Percentiles rank a stretch among this genome's conserved stretches.
These are phyloP conservation scores for Aeschynomene evenia DNA, from an alignment of 306 rosid genomes.

Conservation along the genomic window DNA sequence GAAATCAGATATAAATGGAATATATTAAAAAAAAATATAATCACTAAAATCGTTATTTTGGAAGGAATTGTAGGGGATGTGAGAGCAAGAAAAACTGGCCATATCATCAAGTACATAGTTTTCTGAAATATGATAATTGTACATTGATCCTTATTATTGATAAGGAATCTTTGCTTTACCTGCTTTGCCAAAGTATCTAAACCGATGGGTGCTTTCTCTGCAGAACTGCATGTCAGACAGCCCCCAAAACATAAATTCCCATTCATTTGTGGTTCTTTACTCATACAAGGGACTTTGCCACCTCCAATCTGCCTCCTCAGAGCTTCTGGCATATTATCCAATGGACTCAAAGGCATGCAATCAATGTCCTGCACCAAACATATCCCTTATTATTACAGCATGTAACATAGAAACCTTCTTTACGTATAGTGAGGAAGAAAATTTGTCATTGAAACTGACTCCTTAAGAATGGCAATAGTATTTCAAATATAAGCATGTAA, in stretches of 20 bases:
- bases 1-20: neutral
- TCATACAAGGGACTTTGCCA: slow-evolving; percentile 42
- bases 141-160: neutral
- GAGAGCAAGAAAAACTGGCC: slow-evolving; percentile 5
- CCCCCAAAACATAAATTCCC: slow-evolving; percentile 48
- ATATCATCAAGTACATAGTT: slow-evolving; percentile 8
- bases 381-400: slow-evolving; percentile 9
- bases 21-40: neutral
- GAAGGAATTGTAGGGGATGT: neutral
- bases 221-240: slow-evolving; percentile 36
- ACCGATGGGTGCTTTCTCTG: slow-evolving; percentile 46
- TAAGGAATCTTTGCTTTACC: slow-evolving; percentile 46
- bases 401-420: neutral
- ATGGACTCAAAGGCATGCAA: slow-evolving; percentile 83
- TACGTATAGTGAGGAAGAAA: neutral
- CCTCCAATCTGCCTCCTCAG: slow-evolving; percentile 50
- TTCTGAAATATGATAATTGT: neutral
- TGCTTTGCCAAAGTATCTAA: slow-evolving; percentile 39
- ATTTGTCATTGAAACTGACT: slow-evolving; percentile 2
- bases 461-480: slow-evolving; percentile 10
- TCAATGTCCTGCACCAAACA: slow-evolving; percentile 63
- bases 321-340: slow-evolving; percentile 78
- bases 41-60: neutral
- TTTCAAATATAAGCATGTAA: slow-evolving; percentile 4
- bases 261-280: slow-evolving; percentile 45